Evolutionary conservation across 768 basidiomycete species (phyloP).

Genomic region (Solioccasus polychromus): DNA sequence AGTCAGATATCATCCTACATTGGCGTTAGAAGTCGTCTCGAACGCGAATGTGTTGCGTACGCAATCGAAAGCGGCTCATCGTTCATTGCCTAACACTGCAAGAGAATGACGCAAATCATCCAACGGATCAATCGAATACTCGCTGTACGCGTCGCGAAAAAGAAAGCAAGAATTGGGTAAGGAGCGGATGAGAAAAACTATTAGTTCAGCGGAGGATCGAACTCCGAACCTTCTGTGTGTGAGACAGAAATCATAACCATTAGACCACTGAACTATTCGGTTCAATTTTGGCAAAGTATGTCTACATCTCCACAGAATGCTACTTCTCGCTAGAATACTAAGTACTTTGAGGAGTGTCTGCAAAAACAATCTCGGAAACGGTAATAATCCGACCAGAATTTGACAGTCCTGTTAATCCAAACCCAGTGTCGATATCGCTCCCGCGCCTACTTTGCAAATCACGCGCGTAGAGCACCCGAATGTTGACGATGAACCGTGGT

Average conservation of each 20-base stretch:
- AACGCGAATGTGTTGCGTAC: slow-evolving; percentile 10
- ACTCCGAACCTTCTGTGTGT: slow-evolving; percentile 38
- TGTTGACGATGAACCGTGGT: too few species aligned
- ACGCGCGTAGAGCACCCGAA: too few species aligned
- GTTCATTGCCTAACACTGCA: slow-evolving; percentile 19
- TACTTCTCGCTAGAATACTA: too few species aligned
- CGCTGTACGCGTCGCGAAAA: neutral
- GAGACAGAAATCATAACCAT: slow-evolving; percentile 39
- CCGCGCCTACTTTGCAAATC: too few species aligned
- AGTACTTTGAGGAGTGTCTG: too few species aligned
- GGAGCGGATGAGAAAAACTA: slow-evolving; percentile 9
- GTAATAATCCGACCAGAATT: too few species aligned
- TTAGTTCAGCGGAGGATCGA: slow-evolving; percentile 37
- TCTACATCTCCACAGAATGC: too few species aligned
- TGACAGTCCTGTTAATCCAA: too few species aligned
- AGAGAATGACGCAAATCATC: too few species aligned
- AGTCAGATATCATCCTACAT: slow-evolving; percentile 92
- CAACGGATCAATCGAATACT: neutral
- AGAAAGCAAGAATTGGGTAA: neutral
- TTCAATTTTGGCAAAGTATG: too few species aligned
- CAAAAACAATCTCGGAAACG: too few species aligned
- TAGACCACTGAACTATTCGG: slow-evolving; percentile 32
- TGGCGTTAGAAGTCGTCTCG: neutral
- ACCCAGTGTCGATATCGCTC: too few species aligned
- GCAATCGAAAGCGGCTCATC: slow-evolving; percentile 29